Conservation (phyloP, 2,329 filamentous ascomycete species). For the Chaetoscypha palmicola region DNA sequence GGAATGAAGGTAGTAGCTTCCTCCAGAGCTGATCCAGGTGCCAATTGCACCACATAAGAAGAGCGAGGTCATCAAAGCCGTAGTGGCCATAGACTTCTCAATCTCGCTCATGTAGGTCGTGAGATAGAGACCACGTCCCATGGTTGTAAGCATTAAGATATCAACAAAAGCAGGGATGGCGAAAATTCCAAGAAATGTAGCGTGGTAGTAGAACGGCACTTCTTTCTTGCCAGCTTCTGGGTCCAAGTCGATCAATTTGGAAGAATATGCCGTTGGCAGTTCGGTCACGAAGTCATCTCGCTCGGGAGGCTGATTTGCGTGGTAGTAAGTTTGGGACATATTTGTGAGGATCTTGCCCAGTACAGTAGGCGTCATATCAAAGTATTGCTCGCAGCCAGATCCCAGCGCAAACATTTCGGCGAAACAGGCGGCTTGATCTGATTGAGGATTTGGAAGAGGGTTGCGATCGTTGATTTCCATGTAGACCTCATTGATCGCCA, state of each 20-base stretch:
- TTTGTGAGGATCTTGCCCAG: conserved; percentile 35
- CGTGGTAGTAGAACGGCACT: conserved; percentile 32
- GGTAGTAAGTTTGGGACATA: conserved; percentile 35
- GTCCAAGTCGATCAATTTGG: conserved; percentile 44
- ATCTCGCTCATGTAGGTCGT: conserved; percentile 47
- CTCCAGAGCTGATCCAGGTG: conserved; percentile 56
- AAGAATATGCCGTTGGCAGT: conserved; percentile 39
- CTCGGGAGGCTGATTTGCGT: conserved; percentile 42
- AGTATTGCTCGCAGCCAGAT: conserved; percentile 56
- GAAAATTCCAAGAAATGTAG: conserved; percentile 51
- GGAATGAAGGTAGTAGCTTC: conserved; percentile 52
- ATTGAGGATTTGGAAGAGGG: conserved; percentile 52
- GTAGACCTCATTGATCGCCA: conserved; percentile 55
- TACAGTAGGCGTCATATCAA: conserved; percentile 45
- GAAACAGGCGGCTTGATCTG: conserved; percentile 57
- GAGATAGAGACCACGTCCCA: conserved; percentile 54
- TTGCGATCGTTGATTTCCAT: conserved; percentile 56
- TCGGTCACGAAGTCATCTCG: conserved; percentile 41
- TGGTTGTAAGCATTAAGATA: conserved; percentile 50
- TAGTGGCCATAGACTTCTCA: conserved; percentile 44
- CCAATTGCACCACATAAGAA: conserved; percentile 53
- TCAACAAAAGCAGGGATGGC: conserved; percentile 56
- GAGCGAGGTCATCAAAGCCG: conserved; percentile 51
- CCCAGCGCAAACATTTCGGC: conserved; percentile 57
- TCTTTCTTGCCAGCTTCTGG: conserved; percentile 37